Evolutionary conservation across 805 yeast species (phyloP).

Genomic region (Starmerella bacillaris): DNA sequence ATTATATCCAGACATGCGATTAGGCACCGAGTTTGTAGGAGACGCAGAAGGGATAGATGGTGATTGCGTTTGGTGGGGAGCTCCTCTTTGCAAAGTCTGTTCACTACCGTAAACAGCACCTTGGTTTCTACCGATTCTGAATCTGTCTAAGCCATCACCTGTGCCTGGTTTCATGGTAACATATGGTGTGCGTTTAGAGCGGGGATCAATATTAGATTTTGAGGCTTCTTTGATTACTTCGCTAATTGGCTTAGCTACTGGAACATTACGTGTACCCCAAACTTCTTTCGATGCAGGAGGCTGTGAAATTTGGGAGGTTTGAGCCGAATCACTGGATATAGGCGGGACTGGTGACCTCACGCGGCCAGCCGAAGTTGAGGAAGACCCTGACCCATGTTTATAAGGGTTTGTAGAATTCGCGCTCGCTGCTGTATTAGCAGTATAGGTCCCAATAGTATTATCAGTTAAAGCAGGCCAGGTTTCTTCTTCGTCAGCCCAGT

Average conservation of each 20-base stretch:
- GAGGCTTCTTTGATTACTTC: slow-evolving; percentile 9
- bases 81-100: background rate
- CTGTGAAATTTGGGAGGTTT: too few relatives aligned
- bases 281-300: background rate
- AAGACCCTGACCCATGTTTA: slow-evolving; percentile 3
- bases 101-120: too few relatives aligned
- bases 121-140: slow-evolving; percentile 1
- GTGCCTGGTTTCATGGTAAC: background rate
- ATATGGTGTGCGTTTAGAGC: background rate
- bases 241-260: slow-evolving; percentile 7
- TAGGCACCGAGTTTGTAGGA: background rate
- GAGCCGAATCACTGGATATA: too few relatives aligned
- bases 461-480: slow-evolving; percentile 13
- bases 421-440: slow-evolving; percentile 1
- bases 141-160: slow-evolving; percentile 1
- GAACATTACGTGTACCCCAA: slow-evolving; percentile 6
- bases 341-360: slow-evolving; percentile 2
- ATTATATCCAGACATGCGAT: background rate
- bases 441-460: background rate
- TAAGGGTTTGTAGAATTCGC: too few relatives aligned
- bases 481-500: slow-evolving; percentile 28
- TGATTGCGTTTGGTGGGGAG: background rate
- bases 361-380: slow-evolving; percentile 3
- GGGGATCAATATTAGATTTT: background rate
- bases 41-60: background rate